These are phyloP conservation scores for Geotrichum citri-aurantii DNA, from an alignment of 1,139 yeast species.

Conservation along the genomic window DNA sequence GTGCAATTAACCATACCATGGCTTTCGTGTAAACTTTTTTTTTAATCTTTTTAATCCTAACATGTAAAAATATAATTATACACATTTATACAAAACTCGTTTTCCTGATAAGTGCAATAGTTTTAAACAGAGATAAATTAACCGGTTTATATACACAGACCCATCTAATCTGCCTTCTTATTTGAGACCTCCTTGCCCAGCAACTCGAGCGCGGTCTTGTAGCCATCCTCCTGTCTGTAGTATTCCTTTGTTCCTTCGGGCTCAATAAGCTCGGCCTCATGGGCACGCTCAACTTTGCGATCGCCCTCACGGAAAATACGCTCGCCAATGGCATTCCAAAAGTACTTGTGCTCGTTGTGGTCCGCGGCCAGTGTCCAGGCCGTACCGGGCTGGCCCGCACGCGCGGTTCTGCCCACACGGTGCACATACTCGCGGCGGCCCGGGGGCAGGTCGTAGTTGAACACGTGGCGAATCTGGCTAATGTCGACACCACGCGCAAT, in stretches of 20 bases:
- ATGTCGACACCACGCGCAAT: slow-evolving; percentile 94
- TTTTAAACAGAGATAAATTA: too few relatives aligned
- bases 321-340: slow-evolving; percentile 31
- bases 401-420: slow-evolving; percentile 93
- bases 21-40: too few relatives aligned
- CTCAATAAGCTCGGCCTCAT: slow-evolving; percentile 10
- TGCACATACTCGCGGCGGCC: slow-evolving; percentile 91
- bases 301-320: slow-evolving; percentile 14
- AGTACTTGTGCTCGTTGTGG: slow-evolving; percentile 69
- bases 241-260: slow-evolving; percentile 18
- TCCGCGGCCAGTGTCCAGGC: slow-evolving; percentile 71
- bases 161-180: neutral
- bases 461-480: slow-evolving; percentile 60
- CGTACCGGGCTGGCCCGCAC: slow-evolving; percentile 74
- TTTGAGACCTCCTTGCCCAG: slow-evolving; percentile 41
- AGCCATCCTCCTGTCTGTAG: slow-evolving; percentile 32
- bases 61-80: too few relatives aligned
- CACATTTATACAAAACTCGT: too few relatives aligned
- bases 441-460: slow-evolving; percentile 86
- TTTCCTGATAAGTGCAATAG: too few relatives aligned
- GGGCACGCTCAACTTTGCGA: slow-evolving; percentile 8
- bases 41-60: too few relatives aligned
- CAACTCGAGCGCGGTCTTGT: slow-evolving; percentile 42
- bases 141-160: neutral
- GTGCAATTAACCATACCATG: too few relatives aligned